Base-by-base conservation (phyloP, 2,329 filamentous ascomycete genomes). In the Colletotrichum australisinense region DNA sequence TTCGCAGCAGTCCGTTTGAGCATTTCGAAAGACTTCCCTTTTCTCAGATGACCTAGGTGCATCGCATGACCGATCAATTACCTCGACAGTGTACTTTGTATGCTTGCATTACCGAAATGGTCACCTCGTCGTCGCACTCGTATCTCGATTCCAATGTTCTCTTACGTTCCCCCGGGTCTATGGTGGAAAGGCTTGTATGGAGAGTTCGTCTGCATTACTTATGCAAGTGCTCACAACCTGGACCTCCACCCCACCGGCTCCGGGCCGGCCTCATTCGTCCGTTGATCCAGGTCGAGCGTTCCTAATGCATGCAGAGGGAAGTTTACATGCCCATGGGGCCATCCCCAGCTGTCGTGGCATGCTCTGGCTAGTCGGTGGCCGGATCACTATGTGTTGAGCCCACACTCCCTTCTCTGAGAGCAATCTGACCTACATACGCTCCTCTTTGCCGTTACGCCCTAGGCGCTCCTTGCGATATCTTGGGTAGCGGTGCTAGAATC, bases 311-410 rank as follows among this genome's bases (percentile, higher is more conserved):
- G 72, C 67, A 80, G 78, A 63, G 26, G 71, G 58, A 58, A 65
- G 28, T 71, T 30, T 74, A 75, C 59, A 68, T 57, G 68, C 53
- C 64, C 72, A 73, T 74, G 69, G 68, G 69, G 72, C 63, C 72
- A 74, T 59, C 38, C 57, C 38, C 63, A 67, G 62, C 63, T 67
- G 74, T 84, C 82, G 82, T 84, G 82, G 82, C 82, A 83, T 72
- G 76, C 75, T 76, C 79, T 81, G 78, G 81, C 77, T 76, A 80
- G 79, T 76, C 76, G 67, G 76, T 74, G 63, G 52, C 73, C 35
- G 65, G 67, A 32, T 63, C 63, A 58, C 55, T 67, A 26, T 74
- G 69, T 72, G 14, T 67, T 35, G 63, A 74, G 68, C 68, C 68
- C 72, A 73, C 69, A 74, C 68, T 57, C 42, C 30, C 19, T 73